A percentile compares a stretch with the other conserved stretches of the same genome.
These are phyloP conservation scores for Fusarium equiseti DNA, from an alignment of 2,329 filamentous ascomycete species.

Conservation along the genomic window DNA sequence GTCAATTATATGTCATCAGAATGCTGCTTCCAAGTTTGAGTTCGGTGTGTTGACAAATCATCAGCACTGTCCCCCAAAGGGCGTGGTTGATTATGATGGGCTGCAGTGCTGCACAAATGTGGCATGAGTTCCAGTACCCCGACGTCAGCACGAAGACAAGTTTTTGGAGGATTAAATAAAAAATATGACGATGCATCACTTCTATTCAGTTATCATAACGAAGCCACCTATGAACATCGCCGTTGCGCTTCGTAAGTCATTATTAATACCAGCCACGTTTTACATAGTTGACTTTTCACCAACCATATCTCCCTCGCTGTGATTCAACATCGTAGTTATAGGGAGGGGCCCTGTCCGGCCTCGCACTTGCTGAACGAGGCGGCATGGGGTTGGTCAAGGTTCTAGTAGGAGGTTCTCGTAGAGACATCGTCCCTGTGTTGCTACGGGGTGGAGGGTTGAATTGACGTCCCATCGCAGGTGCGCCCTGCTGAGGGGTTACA, in stretches of 20 bases:
- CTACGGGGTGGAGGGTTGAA: constrained; percentile 53
- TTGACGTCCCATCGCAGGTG: constrained; percentile 38
- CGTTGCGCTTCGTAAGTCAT: constrained; percentile 33
- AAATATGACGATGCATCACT: constrained; percentile 4
- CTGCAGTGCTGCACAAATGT: constrained; percentile 8
- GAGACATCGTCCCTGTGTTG: constrained; percentile 54
- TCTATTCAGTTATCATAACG: constrained; percentile 6
- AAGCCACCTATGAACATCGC: constrained; percentile 3
- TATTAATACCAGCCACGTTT: constrained; percentile 17
- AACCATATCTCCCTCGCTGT: constrained; percentile 50
- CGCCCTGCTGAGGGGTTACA: constrained; percentile 41
- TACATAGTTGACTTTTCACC: constrained; percentile 28
- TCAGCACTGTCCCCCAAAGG: constrained; percentile 16
- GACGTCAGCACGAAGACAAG: constrained; percentile 5
- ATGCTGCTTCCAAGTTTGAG: constrained; percentile 7
- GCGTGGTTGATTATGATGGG: constrained; percentile 25
- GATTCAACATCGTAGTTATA: constrained; percentile 54
- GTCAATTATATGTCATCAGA: constrained; percentile 24
- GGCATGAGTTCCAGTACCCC: not conserved
- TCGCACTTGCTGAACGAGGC: constrained; percentile 42
- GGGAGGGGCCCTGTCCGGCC: constrained; percentile 44
- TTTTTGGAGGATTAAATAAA: not conserved
- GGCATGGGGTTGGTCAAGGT: constrained; percentile 61
- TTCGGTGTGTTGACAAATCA: constrained; percentile 29
- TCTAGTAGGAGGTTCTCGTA: constrained; percentile 55